Evolutionary conservation across 306 rosid species (phyloP), one percentile per base, ranked within the genome.

Genomic region (Trifolium pratense): DNA sequence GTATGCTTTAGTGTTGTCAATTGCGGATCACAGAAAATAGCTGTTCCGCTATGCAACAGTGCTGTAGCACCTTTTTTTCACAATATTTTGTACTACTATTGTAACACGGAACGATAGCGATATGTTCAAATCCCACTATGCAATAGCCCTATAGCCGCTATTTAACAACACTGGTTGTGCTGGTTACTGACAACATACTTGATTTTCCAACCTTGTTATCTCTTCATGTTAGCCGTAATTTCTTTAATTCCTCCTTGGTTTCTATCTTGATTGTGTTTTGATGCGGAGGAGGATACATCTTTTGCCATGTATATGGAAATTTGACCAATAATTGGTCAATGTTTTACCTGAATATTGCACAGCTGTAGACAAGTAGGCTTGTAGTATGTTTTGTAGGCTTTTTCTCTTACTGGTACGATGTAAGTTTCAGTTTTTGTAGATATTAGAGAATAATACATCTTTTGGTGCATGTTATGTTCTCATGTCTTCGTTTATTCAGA

Each of bases 401-500:
- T 40, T 76, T 57, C 15, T 63, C 43, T 68, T 68, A 48, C 43
- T n/a, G 5, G 43, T 45, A 37, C 39, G 62, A 34, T 68, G 23
- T 31, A 59, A 32, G 37, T 39, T 57, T 45, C 56, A 70, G 53
- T 64, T 1, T 46, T 37, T 31, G 11, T 59, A 31, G 20, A 9
- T 5, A 31, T 60, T 14, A 23, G 55, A 14, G 66, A 51, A 56
- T 8, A 53, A 34, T 55, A 1, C 39, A 14, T 58, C 40, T 26
- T 29, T 15, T 55, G 56, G 15, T 46, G 32, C 32, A 17, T 16
- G 23, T 49, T 53, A 34, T 81, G 45, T 58, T 34, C 43, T 59
- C n/a, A 60, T 58, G 40, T 52, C 55, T 58, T 31, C n/a, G 36
- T n/a, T 68, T 57, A 62, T 21, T 66, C 80, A 93, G 96, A 89